Evolutionary conservation across 768 basidiomycete genomes (phyloP), one percentile per base, ranked within the genome.

Genomic region (Glaciozyma martinii): DNA sequence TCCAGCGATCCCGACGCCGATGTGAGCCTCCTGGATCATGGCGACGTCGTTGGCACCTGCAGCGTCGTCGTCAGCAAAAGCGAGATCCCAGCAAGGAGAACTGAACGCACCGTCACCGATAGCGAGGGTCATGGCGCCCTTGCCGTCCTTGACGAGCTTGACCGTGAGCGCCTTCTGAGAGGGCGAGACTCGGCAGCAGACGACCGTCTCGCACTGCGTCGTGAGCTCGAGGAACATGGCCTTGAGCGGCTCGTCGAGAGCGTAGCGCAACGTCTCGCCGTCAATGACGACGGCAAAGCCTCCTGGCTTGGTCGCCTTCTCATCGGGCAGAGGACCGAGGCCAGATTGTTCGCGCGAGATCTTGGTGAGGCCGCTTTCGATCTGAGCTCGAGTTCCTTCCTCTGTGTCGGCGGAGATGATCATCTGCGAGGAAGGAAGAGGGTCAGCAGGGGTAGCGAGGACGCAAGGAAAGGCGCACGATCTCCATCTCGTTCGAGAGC

Each of bases 1-100:
- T 53, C 94, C 94, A 71, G 90, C 83, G 32, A 98, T 79, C 27
- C 94, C 94, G 74, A 92, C 90, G 5, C 94, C 94, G 70, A 98
- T 87, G 76, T 98, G 92, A n/a, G 94, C 94, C 74, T 94, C 94
- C 75, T 98, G 94, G 64, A 98, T 98, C 94, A 98, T 98, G 9
- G 93, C 92, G 29, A 98, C 94, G 74, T 98, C 94, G 74, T 98
- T 98, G 21, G 94, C 94, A 43, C 68, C 78, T 74, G 43, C 10
- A 30, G n/a, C 30, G 21, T 19, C 23, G 21, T 13, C 9, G 19
- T 56, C 23, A 37, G 55, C 55, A 18, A 19, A 8, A 12, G 23
- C 55, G 6, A 46, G 23, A 23, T 46, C 44, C 44, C 5, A 33
- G 21, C 56, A 61, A 54, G 19, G 32, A 32, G 18, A 40, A 27